Evolutionary conservation across 2,329 filamentous ascomycete species (phyloP).

Genomic region (Rutstroemia sydowiana): DNA sequence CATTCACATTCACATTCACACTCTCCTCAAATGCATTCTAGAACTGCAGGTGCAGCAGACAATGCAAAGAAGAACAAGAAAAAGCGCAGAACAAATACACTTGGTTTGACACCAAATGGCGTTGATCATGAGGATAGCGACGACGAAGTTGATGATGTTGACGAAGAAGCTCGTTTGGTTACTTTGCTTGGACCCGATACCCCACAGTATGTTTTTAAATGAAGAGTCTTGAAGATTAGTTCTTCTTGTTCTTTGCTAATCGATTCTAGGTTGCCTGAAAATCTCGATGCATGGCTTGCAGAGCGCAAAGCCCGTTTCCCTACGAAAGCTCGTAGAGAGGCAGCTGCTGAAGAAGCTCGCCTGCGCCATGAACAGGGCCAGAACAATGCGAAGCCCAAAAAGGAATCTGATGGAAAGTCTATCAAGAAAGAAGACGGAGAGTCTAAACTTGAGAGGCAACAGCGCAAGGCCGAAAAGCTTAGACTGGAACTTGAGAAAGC

Average conservation of each 20-base stretch:
- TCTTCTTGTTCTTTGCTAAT: slow-evolving; percentile 27
- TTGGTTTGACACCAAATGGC: slow-evolving; percentile 57
- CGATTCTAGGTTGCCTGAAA: slow-evolving; percentile 39
- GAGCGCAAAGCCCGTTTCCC: slow-evolving; percentile 77
- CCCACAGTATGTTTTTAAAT: slow-evolving; percentile 30
- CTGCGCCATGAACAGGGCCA: slow-evolving; percentile 27
- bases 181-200: slow-evolving; percentile 31
- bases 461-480: slow-evolving; percentile 52
- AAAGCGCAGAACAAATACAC: slow-evolving; percentile 63
- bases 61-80: slow-evolving; percentile 51
- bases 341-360: slow-evolving; percentile 47
- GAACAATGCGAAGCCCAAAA: slow-evolving; percentile 20
- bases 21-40: slow-evolving; percentile 14
- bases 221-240: slow-evolving; percentile 20
- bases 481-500: slow-evolving; percentile 61
- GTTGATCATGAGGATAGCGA: slow-evolving; percentile 49
- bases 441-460: slow-evolving; percentile 45
- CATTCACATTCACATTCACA: too few relatives aligned
- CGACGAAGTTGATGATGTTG: slow-evolving; percentile 57
- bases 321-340: slow-evolving; percentile 62
- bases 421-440: slow-evolving; percentile 43
- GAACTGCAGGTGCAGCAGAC: slow-evolving; percentile 30
- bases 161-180: slow-evolving; percentile 46
- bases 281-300: slow-evolving; percentile 72
- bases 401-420: slow-evolving; percentile 30